These are phyloP conservation scores for Solanum sitiens DNA, from an alignment of 257 asterid genomes.

Conservation along the genomic window DNA sequence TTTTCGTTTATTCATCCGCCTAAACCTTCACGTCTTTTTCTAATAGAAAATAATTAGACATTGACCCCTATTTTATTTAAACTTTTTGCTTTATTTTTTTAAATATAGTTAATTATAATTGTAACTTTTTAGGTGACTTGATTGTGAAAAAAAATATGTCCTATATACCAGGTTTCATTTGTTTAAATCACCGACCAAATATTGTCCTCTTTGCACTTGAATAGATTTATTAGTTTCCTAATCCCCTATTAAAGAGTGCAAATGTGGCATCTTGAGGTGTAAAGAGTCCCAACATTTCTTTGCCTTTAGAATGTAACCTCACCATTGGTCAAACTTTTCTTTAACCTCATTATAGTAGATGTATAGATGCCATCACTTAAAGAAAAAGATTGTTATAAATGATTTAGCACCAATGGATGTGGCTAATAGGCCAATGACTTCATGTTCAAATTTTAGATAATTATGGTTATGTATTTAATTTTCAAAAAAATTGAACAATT, in stretches of 20 bases:
- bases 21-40: not conserved
- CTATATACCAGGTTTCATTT: not conserved
- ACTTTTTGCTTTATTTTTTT: not conserved
- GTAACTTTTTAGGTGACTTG: not conserved
- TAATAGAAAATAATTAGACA: not conserved
- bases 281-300: not conserved
- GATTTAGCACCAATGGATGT: not conserved
- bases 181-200: not conserved
- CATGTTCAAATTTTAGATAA: too few species aligned
- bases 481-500: rapidly evolving
- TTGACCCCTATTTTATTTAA: not conserved
- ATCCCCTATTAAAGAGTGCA: not conserved
- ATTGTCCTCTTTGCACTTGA: not conserved
- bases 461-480: too few species aligned
- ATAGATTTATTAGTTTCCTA: not conserved
- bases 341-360: not conserved
- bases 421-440: not conserved
- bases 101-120: not conserved
- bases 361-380: not conserved
- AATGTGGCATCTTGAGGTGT: not conserved
- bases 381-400: not conserved
- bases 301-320: not conserved
- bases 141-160: not conserved
- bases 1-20: not conserved
- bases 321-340: not conserved